Evolutionary conservation across 2,329 filamentous ascomycete genomes (phyloP).

Genomic region (Neocucurbitaria cava): DNA sequence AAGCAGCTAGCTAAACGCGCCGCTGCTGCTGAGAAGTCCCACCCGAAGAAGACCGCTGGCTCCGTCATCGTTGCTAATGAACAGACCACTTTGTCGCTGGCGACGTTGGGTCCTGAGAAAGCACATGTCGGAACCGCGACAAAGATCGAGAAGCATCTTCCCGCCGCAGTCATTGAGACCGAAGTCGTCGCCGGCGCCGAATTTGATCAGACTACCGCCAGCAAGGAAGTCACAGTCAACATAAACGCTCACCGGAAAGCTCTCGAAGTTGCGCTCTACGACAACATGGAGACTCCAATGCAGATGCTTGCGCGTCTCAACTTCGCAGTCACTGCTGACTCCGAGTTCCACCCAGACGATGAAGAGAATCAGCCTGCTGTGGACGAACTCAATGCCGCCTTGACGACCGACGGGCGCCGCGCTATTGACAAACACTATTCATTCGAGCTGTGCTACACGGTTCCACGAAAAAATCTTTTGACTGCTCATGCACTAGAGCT

Average conservation of each 20-base stretch:
- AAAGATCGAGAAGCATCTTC: not conserved
- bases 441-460: not conserved
- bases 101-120: not conserved
- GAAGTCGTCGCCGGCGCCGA: too few species aligned
- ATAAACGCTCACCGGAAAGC: not conserved
- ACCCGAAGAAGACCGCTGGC: not conserved
- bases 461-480: too few species aligned
- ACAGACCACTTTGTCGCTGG: not conserved
- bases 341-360: slow-evolving; percentile 1
- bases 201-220: too few species aligned
- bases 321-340: not conserved
- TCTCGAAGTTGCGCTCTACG: slow-evolving; percentile 5
- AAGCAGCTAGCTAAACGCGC: slow-evolving; percentile 3
- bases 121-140: too few species aligned
- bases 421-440: too few species aligned
- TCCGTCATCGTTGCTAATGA: not conserved
- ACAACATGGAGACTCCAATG: slow-evolving; percentile 8
- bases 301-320: slow-evolving; percentile 6
- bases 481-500: too few species aligned
- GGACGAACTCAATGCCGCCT: not conserved
- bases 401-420: too few species aligned
- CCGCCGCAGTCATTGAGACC: not conserved
- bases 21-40: not conserved
- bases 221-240: not conserved
- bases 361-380: not conserved